Conservation (phyloP, 1,284 basidiomycete species). For the Hymenochaete sp. region DNA sequence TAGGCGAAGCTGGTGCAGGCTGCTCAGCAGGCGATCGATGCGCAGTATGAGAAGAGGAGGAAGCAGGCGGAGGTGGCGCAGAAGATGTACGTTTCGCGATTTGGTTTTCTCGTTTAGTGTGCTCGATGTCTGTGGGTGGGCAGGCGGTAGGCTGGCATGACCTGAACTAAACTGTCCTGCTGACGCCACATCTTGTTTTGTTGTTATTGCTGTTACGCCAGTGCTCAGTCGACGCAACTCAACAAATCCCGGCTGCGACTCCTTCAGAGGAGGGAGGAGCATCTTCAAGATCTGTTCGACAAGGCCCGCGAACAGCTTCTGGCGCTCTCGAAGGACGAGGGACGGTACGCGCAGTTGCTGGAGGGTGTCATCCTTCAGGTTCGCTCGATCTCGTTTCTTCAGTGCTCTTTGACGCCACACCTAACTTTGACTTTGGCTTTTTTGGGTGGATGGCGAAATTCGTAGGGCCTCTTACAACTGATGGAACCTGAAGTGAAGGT, state of each 20-base stretch:
- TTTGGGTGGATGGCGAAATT: constrained; percentile 28
- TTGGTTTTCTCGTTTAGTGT: constrained; percentile 2
- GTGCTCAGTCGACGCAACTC: constrained; percentile 90
- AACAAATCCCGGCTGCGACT: constrained; percentile 93
- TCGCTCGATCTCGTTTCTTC: constrained; percentile 16
- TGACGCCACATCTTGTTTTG: constrained; percentile 6
- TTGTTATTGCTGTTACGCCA: too few relatives aligned
- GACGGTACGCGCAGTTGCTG: constrained; percentile 70
- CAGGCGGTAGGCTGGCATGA: not conserved
- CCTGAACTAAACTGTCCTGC: too few relatives aligned
- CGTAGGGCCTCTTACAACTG: constrained; percentile 45
- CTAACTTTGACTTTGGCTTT: constrained; percentile 25
- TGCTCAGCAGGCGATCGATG: constrained; percentile 87
- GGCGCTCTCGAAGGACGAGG: constrained; percentile 59
- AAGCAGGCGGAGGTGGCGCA: constrained; percentile 88
- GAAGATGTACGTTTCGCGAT: constrained; percentile 70
- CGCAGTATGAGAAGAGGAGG: constrained; percentile 87
- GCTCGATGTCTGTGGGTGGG: too few relatives aligned
- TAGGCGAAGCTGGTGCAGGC: constrained; percentile 94
- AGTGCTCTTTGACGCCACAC: not conserved
- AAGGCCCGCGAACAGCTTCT: constrained; percentile 60
- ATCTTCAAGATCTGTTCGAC: constrained; percentile 84
- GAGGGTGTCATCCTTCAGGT: constrained; percentile 80
- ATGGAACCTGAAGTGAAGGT: constrained; percentile 65
- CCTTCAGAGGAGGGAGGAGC: constrained; percentile 87